Conservation (phyloP, 2,329 filamentous ascomycete species). For the Aspergillus aculeatus region DNA sequence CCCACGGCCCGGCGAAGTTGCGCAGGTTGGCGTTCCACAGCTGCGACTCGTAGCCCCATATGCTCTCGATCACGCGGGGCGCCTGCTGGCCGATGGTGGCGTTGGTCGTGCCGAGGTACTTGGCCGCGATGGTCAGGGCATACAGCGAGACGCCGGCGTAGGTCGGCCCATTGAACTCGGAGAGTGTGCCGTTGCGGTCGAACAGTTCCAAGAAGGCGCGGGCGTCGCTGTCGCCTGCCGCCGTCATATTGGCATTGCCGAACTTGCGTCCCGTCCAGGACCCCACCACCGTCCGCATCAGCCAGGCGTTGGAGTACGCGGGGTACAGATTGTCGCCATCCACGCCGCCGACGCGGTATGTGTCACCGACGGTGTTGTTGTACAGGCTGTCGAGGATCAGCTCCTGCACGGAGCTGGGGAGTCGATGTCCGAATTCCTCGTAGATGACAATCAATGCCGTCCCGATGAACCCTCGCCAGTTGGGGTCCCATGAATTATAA, state of each 20-base stretch:
- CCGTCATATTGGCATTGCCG: constrained; percentile 60
- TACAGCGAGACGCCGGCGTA: constrained; percentile 63
- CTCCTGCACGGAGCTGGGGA: constrained; percentile 38
- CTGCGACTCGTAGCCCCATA: constrained; percentile 53
- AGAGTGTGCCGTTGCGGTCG: constrained; percentile 55
- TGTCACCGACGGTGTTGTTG: constrained; percentile 59
- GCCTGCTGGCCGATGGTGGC: constrained; percentile 56
- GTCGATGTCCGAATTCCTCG: constrained; percentile 56
- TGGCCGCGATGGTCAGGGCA: constrained; percentile 59
- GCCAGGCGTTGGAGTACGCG: constrained; percentile 59
- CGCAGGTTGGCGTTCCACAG: constrained; percentile 60
- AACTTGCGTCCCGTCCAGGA: constrained; percentile 58
- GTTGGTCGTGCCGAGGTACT: constrained; percentile 53
- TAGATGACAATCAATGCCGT: constrained; percentile 59
- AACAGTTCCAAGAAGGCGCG: constrained; percentile 59
- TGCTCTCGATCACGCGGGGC: constrained; percentile 52
- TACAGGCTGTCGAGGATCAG: constrained; percentile 55
- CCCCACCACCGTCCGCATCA: constrained; percentile 63
- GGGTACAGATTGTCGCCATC: constrained; percentile 63
- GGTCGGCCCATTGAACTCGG: constrained; percentile 63
- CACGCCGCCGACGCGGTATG: constrained; percentile 60
- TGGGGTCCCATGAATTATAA: constrained; percentile 62
- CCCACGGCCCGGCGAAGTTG: constrained; percentile 65
- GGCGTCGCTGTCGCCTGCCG: constrained; percentile 56
- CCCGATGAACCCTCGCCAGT: constrained; percentile 64